Conservation (phyloP, 768 basidiomycete species). For the Psilocybe azurescens region DNA sequence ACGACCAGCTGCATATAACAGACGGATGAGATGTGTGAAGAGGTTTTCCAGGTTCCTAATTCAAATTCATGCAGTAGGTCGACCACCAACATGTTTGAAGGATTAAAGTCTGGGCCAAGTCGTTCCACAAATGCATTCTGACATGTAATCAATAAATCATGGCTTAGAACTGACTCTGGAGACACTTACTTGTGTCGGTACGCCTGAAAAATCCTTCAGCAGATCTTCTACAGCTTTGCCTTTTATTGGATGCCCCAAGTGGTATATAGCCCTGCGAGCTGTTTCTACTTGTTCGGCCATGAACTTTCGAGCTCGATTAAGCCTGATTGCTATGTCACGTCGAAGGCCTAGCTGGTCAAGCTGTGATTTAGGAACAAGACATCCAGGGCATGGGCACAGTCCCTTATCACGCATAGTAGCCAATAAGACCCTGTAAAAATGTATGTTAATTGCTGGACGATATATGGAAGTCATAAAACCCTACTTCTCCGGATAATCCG, state of each 20-base stretch:
- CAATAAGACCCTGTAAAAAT: constrained; percentile 27
- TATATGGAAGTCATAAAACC: constrained; percentile 4
- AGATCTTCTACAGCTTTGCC: constrained; percentile 22
- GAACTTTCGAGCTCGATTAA: constrained; percentile 15
- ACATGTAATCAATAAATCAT: neutral
- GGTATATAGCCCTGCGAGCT: constrained; percentile 17
- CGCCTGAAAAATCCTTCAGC: constrained; percentile 28
- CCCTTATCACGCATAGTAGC: constrained; percentile 47
- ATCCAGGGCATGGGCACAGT: constrained; percentile 40
- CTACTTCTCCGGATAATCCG: constrained; percentile 49
- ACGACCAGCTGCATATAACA: constrained; percentile 31
- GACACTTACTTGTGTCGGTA: constrained; percentile 29
- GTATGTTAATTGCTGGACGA: neutral
- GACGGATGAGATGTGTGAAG: constrained; percentile 42
- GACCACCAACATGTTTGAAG: constrained; percentile 34
- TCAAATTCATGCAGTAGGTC: constrained; percentile 47
- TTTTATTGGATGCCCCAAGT: constrained; percentile 1
- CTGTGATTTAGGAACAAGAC: constrained; percentile 32
- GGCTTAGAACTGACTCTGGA: neutral
- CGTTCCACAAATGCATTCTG: constrained; percentile 30
- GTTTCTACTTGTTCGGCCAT: constrained; percentile 8
- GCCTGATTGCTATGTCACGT: constrained; percentile 21
- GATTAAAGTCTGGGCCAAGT: constrained; percentile 31
- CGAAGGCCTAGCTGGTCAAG: constrained; percentile 34
- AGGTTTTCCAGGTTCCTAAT: constrained; percentile 42